Evolutionary conservation across 2,329 filamentous ascomycete species (phyloP), one percentile per base, ranked within the genome.

Genomic region (Hansfordia pulvinata): DNA sequence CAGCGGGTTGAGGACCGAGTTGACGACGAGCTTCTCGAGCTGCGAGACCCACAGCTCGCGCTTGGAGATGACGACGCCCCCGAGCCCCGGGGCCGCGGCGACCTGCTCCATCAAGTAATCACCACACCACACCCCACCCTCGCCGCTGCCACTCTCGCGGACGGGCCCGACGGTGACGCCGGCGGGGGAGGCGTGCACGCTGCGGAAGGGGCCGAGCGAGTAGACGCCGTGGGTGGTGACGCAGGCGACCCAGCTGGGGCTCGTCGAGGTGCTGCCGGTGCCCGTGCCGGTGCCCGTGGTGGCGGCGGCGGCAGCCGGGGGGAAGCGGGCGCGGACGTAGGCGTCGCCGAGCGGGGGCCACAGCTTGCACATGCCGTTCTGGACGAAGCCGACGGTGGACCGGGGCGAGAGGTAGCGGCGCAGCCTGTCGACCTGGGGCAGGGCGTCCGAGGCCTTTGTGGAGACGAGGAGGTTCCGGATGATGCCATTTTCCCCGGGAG

Each of bases 1-100:
- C n/a, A 94, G 54, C 0, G 88, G 83, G 44, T 93, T 92, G 41
- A 94, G 71, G 17, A 86, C 59, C 19, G 71, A 64, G 44, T 93
- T 93, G 27, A 86, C 61, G 1, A 80, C 78, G 2, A 94, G 60
- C 49, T 93, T 94, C 43, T 93, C 82, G 3, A 94, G 65, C 53
- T 93, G 86, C n/a, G 64, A 41, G 8, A 61, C 35, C 59, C 63
- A 66, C 10, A 74, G 46, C 23, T 68, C 58, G 3, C 51, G 34
- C 8, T 50, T 43, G 2, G 52, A 35, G 4, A 66, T 54, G 13
- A 39, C 31, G 7, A 40, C 50, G 0, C 54, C 60, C 9, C 50
- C 44, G 3, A 75, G 50, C 11, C 52, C 40, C 3, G 61, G 53
- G 1, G 64, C 57, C 3, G 40, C 30, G 3, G 54, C 34, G 13